Conservation (phyloP, 2,329 filamentous ascomycete species). For the Chrysoporthe puriensis region DNA sequence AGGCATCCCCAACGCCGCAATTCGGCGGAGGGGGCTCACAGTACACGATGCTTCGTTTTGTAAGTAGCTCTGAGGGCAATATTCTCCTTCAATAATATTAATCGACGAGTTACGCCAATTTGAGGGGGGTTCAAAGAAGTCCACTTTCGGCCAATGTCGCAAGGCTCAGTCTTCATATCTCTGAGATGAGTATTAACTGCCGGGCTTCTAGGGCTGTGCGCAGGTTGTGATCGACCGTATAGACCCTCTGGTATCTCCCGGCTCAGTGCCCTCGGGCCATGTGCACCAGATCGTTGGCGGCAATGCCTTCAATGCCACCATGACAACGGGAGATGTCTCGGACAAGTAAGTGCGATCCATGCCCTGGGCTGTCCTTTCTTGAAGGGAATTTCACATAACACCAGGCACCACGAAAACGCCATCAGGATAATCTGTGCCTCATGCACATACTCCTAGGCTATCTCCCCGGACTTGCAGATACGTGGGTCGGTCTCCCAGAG, state of each 20-base stretch:
- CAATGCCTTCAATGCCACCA: slow-evolving; percentile 17
- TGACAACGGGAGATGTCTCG: slow-evolving; percentile 22
- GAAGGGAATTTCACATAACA: too few species aligned
- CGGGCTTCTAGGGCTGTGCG: slow-evolving; percentile 26
- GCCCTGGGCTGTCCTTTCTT: neutral
- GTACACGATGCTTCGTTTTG: slow-evolving; percentile 10
- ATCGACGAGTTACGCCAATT: too few species aligned
- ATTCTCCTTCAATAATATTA: neutral
- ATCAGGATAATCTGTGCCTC: too few species aligned
- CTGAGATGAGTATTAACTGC: neutral
- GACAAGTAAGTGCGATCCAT: neutral
- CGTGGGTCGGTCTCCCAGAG: neutral
- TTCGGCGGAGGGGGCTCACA: neutral
- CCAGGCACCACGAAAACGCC: too few species aligned
- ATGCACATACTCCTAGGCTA: neutral
- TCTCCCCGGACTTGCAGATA: neutral
- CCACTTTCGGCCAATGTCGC: neutral
- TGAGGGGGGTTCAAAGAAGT: too few species aligned
- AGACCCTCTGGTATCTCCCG: slow-evolving; percentile 31
- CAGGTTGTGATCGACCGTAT: slow-evolving; percentile 34
- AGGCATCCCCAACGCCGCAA: neutral
- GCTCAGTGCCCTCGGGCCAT: slow-evolving; percentile 6
- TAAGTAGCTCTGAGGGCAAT: neutral
- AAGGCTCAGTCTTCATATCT: neutral
- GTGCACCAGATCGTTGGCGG: slow-evolving; percentile 21